Evolutionary conservation across 106 monocot species (phyloP).

Genomic region (Hemerocallis citrina): DNA sequence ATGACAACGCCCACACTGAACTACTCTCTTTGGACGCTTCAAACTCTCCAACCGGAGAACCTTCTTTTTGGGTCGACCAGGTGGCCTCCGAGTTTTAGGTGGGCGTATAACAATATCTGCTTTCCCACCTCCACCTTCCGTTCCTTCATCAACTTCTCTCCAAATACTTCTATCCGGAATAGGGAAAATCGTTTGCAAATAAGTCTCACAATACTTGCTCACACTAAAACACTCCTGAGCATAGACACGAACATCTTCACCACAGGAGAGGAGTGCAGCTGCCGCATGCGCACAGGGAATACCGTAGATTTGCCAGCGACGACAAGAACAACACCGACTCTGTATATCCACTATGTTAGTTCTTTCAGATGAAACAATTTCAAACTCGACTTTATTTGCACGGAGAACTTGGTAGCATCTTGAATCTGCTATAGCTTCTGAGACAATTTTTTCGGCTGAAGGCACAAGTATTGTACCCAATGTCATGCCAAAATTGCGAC

Average conservation of each 20-base stretch:
- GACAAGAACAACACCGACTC: constrained; percentile 72
- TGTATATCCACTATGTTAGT: constrained; percentile 95
- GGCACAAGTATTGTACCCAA: constrained; percentile 75
- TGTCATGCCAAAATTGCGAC: constrained; percentile 44
- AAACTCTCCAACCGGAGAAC: constrained; percentile 84
- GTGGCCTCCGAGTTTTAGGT: constrained; percentile 80
- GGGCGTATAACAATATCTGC: constrained; percentile 63
- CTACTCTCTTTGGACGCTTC: constrained; percentile 85
- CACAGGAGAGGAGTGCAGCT: constrained; percentile 84
- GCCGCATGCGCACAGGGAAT: constrained; percentile 96
- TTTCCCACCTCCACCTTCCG: constrained; percentile 42
- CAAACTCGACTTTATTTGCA: constrained; percentile 98
- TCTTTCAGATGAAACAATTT: constrained; percentile 91
- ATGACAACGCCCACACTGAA: constrained; percentile 98
- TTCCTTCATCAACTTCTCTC: constrained; percentile 39
- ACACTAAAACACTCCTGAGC: constrained; percentile 85
- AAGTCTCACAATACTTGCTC: constrained; percentile 67
- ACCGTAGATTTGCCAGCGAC: constrained; percentile 94
- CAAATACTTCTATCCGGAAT: constrained; percentile 66
- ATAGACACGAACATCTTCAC: constrained; percentile 74
- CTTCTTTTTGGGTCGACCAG: constrained; percentile 97
- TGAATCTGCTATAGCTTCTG: constrained; percentile 78
- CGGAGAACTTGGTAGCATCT: constrained; percentile 93
- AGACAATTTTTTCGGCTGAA: constrained; percentile 75
- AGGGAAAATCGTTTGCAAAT: constrained; percentile 62